Evolutionary conservation across 768 basidiomycete genomes (phyloP).

Genomic region (Tremella fuciformis): DNA sequence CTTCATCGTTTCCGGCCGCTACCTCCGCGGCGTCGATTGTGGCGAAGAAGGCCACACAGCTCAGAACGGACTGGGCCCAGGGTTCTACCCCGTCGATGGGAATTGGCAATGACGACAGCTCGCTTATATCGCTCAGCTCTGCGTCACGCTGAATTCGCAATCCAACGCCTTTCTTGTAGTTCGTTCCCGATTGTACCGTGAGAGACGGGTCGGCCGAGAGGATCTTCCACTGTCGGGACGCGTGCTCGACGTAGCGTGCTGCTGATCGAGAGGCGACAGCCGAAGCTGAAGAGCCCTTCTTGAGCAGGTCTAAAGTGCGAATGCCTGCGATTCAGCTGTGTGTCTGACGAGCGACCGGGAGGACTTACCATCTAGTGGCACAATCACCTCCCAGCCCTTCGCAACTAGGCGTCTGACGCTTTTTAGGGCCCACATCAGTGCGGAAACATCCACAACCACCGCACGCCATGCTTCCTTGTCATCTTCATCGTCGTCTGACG

Average conservation of each 20-base stretch:
- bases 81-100: slow-evolving; percentile 18
- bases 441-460: slow-evolving; percentile 45
- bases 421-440: slow-evolving; percentile 44
- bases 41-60: slow-evolving; percentile 23
- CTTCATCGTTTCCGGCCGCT: background rate
- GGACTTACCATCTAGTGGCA: slow-evolving; percentile 80
- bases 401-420: slow-evolving; percentile 74
- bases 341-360: background rate
- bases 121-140: slow-evolving; percentile 11
- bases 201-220: slow-evolving; percentile 35
- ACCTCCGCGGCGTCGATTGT: slow-evolving; percentile 12
- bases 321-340: slow-evolving; percentile 59
- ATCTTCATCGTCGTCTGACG: slow-evolving; percentile 18
- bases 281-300: slow-evolving; percentile 77
- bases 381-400: slow-evolving; percentile 70
- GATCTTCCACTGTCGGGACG: slow-evolving; percentile 31
- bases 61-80: slow-evolving; percentile 22
- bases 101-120: slow-evolving; percentile 17
- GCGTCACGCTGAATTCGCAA: slow-evolving; percentile 35
- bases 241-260: slow-evolving; percentile 73
- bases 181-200: slow-evolving; percentile 26
- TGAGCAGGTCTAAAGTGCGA: slow-evolving; percentile 85
- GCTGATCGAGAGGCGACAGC: slow-evolving; percentile 81
- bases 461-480: slow-evolving; percentile 32
- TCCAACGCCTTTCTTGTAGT: slow-evolving; percentile 39